These are phyloP conservation scores for Forsythia suspensa DNA, from an alignment of 257 asterid genomes.

Conservation along the genomic window DNA sequence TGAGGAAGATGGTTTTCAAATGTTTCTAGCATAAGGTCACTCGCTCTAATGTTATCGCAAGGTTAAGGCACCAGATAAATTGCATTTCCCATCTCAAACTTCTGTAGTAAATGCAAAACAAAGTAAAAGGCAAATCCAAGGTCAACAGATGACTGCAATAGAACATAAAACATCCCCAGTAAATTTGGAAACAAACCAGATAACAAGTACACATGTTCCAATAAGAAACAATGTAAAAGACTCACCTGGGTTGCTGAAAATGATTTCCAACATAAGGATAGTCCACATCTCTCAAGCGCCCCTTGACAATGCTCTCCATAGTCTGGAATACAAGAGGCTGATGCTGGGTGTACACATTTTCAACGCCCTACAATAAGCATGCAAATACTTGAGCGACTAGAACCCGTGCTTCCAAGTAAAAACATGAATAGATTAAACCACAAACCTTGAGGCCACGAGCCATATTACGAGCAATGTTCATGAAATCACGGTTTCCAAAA, in stretches of 20 bases:
- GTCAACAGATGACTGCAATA: background rate
- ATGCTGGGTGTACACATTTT: conserved; percentile 98
- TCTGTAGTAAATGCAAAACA: background rate
- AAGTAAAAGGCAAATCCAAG: background rate
- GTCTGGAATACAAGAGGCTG: conserved; percentile 89
- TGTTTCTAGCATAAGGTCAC: background rate
- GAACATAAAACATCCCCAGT: background rate
- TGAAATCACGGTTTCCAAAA: conserved; percentile 85
- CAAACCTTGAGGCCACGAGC: conserved; percentile 95
- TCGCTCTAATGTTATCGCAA: background rate
- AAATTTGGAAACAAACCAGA: conserved; percentile 10
- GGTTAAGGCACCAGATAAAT: background rate
- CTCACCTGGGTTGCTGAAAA: conserved; percentile 90
- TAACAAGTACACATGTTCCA: background rate
- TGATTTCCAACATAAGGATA: conserved; percentile 95
- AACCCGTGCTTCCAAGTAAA: conserved; percentile 11
- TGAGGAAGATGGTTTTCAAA: background rate
- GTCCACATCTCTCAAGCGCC: conserved; percentile 94
- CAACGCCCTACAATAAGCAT: conserved; percentile 70
- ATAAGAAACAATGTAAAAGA: background rate
- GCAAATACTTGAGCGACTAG: conserved; percentile 13
- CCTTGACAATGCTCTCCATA: conserved; percentile 90
- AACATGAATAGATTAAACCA: conserved; percentile 12
- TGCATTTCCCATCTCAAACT: background rate
- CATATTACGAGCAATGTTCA: conserved; percentile 92